Conservation (phyloP, 139 green algal species). For the Pseudopediastrum boryanum region DNA sequence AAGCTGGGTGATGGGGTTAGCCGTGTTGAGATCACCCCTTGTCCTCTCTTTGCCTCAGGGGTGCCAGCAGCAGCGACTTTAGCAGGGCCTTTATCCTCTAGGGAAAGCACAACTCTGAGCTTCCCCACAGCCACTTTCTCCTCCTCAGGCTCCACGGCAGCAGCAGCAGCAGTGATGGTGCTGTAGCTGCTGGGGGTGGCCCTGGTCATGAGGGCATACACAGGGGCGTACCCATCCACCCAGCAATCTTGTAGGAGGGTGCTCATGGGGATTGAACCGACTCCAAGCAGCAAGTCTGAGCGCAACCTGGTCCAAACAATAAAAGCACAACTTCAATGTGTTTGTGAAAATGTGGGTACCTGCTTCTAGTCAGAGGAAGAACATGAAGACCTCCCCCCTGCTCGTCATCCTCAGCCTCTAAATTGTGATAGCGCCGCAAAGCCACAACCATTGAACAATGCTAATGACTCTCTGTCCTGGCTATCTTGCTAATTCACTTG, state of each 20-base stretch:
- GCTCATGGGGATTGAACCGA: conserved; percentile 55
- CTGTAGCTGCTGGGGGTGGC: conserved; percentile 1
- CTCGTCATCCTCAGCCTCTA: too few relatives aligned
- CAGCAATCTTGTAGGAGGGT: conserved; percentile 65
- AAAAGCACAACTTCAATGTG: too few relatives aligned
- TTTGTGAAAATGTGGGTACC: too few relatives aligned
- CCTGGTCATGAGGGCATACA: conserved; percentile 46
- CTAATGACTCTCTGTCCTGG: too few relatives aligned
- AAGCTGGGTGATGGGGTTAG: too few relatives aligned
- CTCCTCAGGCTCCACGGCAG: conserved; percentile 34
- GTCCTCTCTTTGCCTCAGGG: not conserved
- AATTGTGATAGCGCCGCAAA: too few relatives aligned
- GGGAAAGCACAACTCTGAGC: conserved; percentile 54
- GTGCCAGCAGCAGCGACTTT: not conserved
- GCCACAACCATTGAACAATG: too few relatives aligned
- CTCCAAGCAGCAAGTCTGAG: conserved; percentile 60
- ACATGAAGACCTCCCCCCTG: too few relatives aligned
- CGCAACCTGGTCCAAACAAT: conserved; percentile 15
- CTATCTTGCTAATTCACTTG: too few relatives aligned
- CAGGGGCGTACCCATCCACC: conserved; percentile 68
- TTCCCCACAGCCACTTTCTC: conserved; percentile 51
- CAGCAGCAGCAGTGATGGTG: too few relatives aligned
- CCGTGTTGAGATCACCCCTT: too few relatives aligned
- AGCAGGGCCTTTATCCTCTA: conserved; percentile 48
- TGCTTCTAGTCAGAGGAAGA: not conserved